phyloP scores from a whole-genome alignment of 805 yeast species.

The Wickerhamiella shivajii region DNA sequence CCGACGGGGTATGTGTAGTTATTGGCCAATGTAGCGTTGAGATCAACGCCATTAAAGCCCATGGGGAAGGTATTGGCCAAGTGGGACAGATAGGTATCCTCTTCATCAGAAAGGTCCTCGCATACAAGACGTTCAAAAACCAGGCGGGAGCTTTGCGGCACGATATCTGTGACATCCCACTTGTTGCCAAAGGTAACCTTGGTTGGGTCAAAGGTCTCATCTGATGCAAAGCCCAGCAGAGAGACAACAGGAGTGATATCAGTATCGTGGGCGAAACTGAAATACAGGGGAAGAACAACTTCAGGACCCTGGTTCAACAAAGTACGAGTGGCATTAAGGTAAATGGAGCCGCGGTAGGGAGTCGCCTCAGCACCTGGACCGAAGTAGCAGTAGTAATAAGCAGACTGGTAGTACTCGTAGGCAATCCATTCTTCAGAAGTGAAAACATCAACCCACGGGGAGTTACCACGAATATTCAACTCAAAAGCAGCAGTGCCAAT shows the following conservation, averaged over 20 bases:
- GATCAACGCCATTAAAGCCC: slow-evolving; percentile 15
- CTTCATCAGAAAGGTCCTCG: slow-evolving; percentile 20
- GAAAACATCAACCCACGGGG: slow-evolving; percentile 27
- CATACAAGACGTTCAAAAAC: slow-evolving; percentile 29
- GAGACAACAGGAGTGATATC: slow-evolving; percentile 37
- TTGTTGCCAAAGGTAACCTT: slow-evolving; percentile 32
- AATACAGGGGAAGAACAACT: slow-evolving; percentile 27
- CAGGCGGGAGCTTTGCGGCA: slow-evolving; percentile 21
- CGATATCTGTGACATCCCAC: slow-evolving; percentile 33
- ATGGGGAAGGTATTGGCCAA: slow-evolving; percentile 12
- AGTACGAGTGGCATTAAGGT: slow-evolving; percentile 35
- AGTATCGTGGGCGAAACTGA: slow-evolving; percentile 43
- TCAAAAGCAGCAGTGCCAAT: slow-evolving; percentile 38
- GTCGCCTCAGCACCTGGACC: slow-evolving; percentile 21
- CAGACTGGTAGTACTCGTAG: slow-evolving; percentile 17
- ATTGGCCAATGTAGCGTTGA: slow-evolving; percentile 12
- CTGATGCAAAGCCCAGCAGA: slow-evolving; percentile 34
- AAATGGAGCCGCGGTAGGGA: slow-evolving; percentile 30
- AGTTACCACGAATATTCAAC: slow-evolving; percentile 33
- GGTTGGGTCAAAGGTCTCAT: slow-evolving; percentile 26
- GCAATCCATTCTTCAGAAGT: slow-evolving; percentile 21
- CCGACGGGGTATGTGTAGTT: slow-evolving; percentile 11
- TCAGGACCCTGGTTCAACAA: slow-evolving; percentile 31
- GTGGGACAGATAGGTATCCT: slow-evolving; percentile 6
- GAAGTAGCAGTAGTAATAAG: slow-evolving; percentile 18